phyloP scores from a whole-genome alignment of 1,284 basidiomycete species.

The Rhodotorula glutinis region DNA sequence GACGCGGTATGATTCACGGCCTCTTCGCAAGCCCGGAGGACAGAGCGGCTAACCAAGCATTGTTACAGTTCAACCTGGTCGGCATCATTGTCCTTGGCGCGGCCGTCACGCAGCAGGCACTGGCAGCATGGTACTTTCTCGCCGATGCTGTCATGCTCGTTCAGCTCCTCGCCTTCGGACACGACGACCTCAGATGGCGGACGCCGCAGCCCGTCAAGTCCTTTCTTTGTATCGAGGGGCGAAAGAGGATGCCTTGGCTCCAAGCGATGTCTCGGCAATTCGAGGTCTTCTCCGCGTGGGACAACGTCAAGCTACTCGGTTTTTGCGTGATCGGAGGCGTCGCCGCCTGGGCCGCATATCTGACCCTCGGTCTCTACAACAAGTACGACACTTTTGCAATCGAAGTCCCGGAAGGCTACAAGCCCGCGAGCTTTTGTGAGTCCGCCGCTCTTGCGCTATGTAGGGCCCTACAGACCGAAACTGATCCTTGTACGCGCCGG shows the following conservation, averaged over 20 bases:
- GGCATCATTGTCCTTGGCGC: background rate
- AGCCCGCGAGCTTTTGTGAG: background rate
- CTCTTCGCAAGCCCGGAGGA: too few relatives aligned
- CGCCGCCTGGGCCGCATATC: background rate
- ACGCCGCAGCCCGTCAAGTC: background rate
- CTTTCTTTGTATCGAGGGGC: background rate
- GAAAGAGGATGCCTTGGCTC: background rate
- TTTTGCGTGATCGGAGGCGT: background rate
- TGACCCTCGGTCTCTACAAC: background rate
- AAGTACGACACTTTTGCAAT: background rate
- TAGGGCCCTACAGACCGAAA: too few relatives aligned
- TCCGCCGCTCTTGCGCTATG: background rate
- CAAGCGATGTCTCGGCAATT: background rate
- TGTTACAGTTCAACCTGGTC: background rate
- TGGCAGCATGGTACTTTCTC: background rate
- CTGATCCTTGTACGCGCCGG: background rate
- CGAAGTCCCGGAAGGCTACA: background rate
- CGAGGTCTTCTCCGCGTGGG: background rate
- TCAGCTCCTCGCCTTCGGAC: background rate
- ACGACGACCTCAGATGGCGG: background rate
- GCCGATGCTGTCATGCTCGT: background rate
- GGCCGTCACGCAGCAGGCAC: background rate
- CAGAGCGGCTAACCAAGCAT: too few relatives aligned
- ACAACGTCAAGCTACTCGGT: background rate
- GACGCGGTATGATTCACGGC: background rate